Base-by-base conservation (phyloP, 2,329 filamentous ascomycete genomes). In the Emergomyces pasteurianus region DNA sequence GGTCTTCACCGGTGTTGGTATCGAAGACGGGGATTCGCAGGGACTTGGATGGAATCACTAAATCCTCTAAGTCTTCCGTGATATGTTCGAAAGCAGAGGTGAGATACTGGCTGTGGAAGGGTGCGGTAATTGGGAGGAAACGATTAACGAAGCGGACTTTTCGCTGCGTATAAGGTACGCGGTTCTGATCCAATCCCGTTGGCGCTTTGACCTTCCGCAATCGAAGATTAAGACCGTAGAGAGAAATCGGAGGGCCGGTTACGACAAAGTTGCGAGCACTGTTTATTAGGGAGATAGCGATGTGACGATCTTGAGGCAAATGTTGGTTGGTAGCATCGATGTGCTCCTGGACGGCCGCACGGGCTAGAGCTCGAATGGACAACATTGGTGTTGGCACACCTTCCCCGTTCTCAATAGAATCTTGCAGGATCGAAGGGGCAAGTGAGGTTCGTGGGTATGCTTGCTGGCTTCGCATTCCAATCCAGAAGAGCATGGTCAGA, bases 251-350 rank as follows among this genome's bases (percentile, higher is more conserved):
- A 60, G 94, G 94, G 59, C 94, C 94, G 49, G 94, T 96, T 16
- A 99, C 91, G 56, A 99, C 95, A 71, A 97, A 87, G 75, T 97
- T 99, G 62, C 94, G 87, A 16, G 92, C 91, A 77, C 92, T 97
- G 81, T 99, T 99, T 73, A 96, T 85, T 60, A 99, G 83, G 0
- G 95, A 97, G 68, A 99, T 92, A 72, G 86, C 87, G 72, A 99
- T 96, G 73, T 97, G 94, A 61, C 92, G 86, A 69, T 96, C 92
- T 65, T 88, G 79, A 0, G 94, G 94, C 61, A 99, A 83, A 78
- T 99, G 95, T 73, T 96, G 87, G 76, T 99, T 99, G 66, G 94
- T 99, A 16, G 88, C 89, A 77, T 97, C 88, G 67, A 99, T 95
- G 77, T 97, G 92, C 75, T 92, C 91, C 76, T 99, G 92, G 14